These are phyloP conservation scores for Lecanicillium sp. DNA, from an alignment of 2,329 filamentous ascomycete genomes.

Conservation along the genomic window DNA sequence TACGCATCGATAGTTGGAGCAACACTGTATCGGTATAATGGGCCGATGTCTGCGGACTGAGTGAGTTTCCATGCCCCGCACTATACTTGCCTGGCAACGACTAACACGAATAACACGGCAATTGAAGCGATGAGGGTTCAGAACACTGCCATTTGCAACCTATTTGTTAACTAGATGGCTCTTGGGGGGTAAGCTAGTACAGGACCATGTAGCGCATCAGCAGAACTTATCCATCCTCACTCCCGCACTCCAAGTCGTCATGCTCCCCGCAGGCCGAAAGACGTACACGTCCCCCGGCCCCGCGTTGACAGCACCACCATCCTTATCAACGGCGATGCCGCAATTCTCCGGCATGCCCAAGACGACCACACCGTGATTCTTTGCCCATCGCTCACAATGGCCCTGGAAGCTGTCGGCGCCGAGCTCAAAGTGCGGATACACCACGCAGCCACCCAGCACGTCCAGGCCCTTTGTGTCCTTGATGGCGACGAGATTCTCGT, in stretches of 20 bases:
- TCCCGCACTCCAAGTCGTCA: not conserved
- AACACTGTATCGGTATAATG: too few relatives aligned
- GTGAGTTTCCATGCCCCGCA: too few relatives aligned
- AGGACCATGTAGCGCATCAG: too few relatives aligned
- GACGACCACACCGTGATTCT: not conserved
- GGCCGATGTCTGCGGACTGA: too few relatives aligned
- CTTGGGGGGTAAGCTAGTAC: too few relatives aligned
- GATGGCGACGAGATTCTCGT: not conserved
- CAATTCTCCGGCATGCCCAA: slow-evolving; percentile 3
- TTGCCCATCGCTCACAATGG: slow-evolving; percentile 4
- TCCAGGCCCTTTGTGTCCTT: not conserved
- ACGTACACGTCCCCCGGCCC: not conserved
- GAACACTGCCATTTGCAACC: too few relatives aligned
- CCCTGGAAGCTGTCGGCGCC: not conserved
- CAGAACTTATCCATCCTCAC: too few relatives aligned
- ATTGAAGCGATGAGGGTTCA: too few relatives aligned
- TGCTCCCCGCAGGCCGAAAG: not conserved
- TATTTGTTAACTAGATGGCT: too few relatives aligned
- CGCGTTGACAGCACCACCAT: slow-evolving; percentile 1
- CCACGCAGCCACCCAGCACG: not conserved
- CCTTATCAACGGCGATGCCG: slow-evolving; percentile 3
- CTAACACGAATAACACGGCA: too few relatives aligned
- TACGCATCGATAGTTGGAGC: too few relatives aligned
- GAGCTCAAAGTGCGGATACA: slow-evolving; percentile 2
- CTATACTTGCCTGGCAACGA: too few relatives aligned